These are phyloP conservation scores for Gloeopeniophorella convolvens DNA, from an alignment of 768 basidiomycete genomes.

Conservation along the genomic window DNA sequence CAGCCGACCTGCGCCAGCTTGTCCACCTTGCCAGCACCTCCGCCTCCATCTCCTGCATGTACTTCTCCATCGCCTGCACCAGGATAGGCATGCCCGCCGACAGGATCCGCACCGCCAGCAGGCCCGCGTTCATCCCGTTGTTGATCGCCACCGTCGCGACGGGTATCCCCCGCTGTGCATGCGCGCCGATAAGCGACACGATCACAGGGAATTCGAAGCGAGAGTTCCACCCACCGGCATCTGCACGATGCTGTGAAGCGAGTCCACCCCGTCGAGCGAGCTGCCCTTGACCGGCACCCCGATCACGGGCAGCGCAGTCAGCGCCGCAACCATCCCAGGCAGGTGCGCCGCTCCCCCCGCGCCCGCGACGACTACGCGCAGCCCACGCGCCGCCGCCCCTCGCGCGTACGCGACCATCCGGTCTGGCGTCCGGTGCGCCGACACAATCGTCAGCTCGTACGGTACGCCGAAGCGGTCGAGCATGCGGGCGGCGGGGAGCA, in stretches of 20 bases:
- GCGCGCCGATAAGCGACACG: not conserved
- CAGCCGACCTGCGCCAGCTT: constrained; percentile 75
- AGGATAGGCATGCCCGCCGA: constrained; percentile 65
- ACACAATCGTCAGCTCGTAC: constrained; percentile 93
- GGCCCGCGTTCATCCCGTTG: constrained; percentile 87
- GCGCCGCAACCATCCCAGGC: constrained; percentile 96
- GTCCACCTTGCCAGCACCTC: constrained; percentile 80
- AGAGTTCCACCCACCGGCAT: constrained; percentile 76
- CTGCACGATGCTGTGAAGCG: constrained; percentile 95
- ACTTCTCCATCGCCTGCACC: constrained; percentile 60
- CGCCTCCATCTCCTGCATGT: constrained; percentile 58
- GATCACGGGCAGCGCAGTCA: constrained; percentile 88
- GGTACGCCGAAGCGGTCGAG: constrained; percentile 79
- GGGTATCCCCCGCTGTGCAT: constrained; percentile 80
- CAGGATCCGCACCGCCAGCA: constrained; percentile 89
- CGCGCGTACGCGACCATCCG: constrained; percentile 78
- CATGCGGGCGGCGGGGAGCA: constrained; percentile 83
- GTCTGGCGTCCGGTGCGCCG: constrained; percentile 92
- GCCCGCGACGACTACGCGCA: constrained; percentile 82
- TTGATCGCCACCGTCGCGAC: constrained; percentile 98
- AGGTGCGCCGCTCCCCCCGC: constrained; percentile 98
- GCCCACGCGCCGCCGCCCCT: constrained; percentile 57
- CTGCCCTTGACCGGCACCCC: constrained; percentile 97
- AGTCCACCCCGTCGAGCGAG: constrained; percentile 90
- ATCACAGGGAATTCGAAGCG: not conserved